Percentiles rank a stretch among this genome's conserved stretches.
Evolutionary conservation across 495 filamentous ascomycete species (phyloP).

Genomic region (Staphylotrichum tortipilum): DNA sequence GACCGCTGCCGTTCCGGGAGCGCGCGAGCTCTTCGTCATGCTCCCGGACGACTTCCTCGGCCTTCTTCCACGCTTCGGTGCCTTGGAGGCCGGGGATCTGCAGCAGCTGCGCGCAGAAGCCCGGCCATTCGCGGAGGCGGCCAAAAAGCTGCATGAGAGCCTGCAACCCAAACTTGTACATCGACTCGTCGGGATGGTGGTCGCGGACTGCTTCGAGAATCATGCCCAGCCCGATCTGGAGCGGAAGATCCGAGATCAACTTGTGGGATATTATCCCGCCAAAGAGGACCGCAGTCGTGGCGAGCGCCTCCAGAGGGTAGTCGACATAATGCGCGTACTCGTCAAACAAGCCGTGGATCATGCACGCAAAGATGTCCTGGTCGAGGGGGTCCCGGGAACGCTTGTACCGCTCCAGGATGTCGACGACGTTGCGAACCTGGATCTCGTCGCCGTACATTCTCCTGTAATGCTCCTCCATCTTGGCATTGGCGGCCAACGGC

Average conservation of each 20-base stretch:
- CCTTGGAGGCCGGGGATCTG: slow-evolving; percentile 72
- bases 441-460: slow-evolving; percentile 88
- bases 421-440: slow-evolving; percentile 70
- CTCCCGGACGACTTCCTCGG: slow-evolving; percentile 67
- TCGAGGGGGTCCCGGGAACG: slow-evolving; percentile 71
- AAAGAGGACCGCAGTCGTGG: slow-evolving; percentile 92
- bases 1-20: slow-evolving; percentile 34
- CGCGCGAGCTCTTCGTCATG: slow-evolving; percentile 45
- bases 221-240: slow-evolving; percentile 90
- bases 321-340: slow-evolving; percentile 92
- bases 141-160: slow-evolving; percentile 79
- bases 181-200: slow-evolving; percentile 66
- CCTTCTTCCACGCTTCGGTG: slow-evolving; percentile 74
- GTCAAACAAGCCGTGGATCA: slow-evolving; percentile 97
- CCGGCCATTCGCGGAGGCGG: slow-evolving; percentile 84
- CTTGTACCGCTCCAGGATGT: slow-evolving; percentile 75
- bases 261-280: slow-evolving; percentile 92
- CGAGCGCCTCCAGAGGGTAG: slow-evolving; percentile 88
- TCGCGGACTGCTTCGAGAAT: slow-evolving; percentile 89
- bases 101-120: slow-evolving; percentile 73
- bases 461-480: slow-evolving; percentile 96
- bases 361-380: slow-evolving; percentile 92
- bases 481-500: slow-evolving; percentile 65
- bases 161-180: slow-evolving; percentile 99
- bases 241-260: slow-evolving; percentile 77